These are phyloP conservation scores for Exophiala xenobiotica DNA, from an alignment of 2,329 filamentous ascomycete genomes.

Conservation along the genomic window DNA sequence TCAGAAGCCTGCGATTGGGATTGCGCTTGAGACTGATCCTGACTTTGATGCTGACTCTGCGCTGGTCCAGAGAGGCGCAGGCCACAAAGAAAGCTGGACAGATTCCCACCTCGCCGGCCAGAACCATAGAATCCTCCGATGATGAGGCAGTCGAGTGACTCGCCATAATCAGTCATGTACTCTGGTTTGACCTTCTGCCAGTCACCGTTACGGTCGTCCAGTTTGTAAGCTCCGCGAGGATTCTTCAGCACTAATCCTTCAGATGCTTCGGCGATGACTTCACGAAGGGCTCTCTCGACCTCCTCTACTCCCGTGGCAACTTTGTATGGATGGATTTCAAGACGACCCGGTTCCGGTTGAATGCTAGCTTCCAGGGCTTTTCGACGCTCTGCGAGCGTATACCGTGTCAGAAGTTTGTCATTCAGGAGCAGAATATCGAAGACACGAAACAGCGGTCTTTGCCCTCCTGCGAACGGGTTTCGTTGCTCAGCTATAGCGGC, in stretches of 20 bases:
- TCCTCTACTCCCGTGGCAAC: slow-evolving; percentile 66
- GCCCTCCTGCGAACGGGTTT: slow-evolving; percentile 65
- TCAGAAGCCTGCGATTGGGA: slow-evolving; percentile 56
- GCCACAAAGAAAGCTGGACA: slow-evolving; percentile 90
- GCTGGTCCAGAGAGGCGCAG: slow-evolving; percentile 50
- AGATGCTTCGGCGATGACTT: slow-evolving; percentile 80
- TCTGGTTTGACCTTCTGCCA: slow-evolving; percentile 99
- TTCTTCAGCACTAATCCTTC: slow-evolving; percentile 95
- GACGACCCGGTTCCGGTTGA: slow-evolving; percentile 66
- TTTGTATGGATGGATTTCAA: slow-evolving; percentile 77
- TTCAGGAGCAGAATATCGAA: slow-evolving; percentile 94
- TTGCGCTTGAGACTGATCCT: slow-evolving; percentile 9
- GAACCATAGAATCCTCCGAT: slow-evolving; percentile 92
- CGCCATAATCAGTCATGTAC: slow-evolving; percentile 95
- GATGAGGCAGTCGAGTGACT: slow-evolving; percentile 84
- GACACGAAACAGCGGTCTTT: slow-evolving; percentile 75
- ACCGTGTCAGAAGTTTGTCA: slow-evolving; percentile 72
- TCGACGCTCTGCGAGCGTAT: slow-evolving; percentile 77
- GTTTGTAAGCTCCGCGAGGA: slow-evolving; percentile 76
- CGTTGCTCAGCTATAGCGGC: slow-evolving; percentile 78
- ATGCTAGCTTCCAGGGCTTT: slow-evolving; percentile 72
- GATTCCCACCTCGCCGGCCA: slow-evolving; percentile 74
- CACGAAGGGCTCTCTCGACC: slow-evolving; percentile 76
- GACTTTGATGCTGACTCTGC: slow-evolving; percentile 28
- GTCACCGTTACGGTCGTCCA: slow-evolving; percentile 89